Conservation (phyloP, 169 alveolate genomes). For the Eimeria praecox region DNA sequence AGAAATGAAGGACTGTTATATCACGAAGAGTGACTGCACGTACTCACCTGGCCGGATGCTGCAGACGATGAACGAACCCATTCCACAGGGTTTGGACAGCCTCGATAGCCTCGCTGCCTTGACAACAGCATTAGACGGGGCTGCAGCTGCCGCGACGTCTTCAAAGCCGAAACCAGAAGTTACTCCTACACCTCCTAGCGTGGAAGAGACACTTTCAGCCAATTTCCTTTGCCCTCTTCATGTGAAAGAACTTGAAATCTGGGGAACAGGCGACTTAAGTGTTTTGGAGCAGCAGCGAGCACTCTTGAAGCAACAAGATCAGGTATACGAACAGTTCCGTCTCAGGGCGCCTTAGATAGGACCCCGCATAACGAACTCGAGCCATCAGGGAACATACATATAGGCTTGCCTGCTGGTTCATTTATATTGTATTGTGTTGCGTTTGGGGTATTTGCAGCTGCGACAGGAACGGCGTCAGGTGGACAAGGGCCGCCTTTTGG, state of each 20-base stretch:
- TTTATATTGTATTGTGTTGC: background rate
- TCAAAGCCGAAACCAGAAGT: constrained; percentile 25
- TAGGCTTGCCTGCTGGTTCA: background rate
- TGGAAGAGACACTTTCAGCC: constrained; percentile 34
- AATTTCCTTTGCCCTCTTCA: constrained; percentile 64
- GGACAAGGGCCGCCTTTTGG: constrained; percentile 81
- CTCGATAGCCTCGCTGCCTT: background rate
- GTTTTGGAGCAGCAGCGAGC: constrained; percentile 77
- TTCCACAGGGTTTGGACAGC: constrained; percentile 11
- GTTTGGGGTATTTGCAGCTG: constrained; percentile 46
- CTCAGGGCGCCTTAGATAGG: background rate
- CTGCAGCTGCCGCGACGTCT: background rate
- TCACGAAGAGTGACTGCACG: constrained; percentile 81
- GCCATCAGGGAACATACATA: background rate
- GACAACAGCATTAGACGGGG: background rate
- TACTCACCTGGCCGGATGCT: constrained; percentile 78
- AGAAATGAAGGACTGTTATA: constrained; percentile 79
- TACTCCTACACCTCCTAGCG: background rate
- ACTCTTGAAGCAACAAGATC: constrained; percentile 59
- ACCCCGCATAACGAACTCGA: background rate
- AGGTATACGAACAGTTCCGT: constrained; percentile 8
- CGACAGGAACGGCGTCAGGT: constrained; percentile 81
- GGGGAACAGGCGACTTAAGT: constrained; percentile 81
- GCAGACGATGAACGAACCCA: constrained; percentile 68
- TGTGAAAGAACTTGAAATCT: constrained; percentile 79